Evolutionary conservation across 2,329 filamentous ascomycete genomes (phyloP), one percentile per base, ranked within the genome.

Genomic region (Penicillium sp.): DNA sequence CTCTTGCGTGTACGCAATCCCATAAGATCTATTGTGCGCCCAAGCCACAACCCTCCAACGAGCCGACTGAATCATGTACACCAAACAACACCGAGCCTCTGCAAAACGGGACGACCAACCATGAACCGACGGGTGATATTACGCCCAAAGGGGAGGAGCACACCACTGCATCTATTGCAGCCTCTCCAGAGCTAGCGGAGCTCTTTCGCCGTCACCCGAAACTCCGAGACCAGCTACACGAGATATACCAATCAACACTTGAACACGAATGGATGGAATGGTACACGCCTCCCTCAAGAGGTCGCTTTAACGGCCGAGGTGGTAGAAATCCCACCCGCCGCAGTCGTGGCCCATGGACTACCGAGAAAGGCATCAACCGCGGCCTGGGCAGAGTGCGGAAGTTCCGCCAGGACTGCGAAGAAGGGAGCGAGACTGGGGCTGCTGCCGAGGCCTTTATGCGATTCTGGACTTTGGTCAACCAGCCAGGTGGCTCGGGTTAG

Each of bases 21-120:
- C 76, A 78, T 59, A 76, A 77, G 59, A 67, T 68, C 15, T 70
- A 71, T 50, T 78, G 76, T 54, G 62, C 65, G 17, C 68, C 70
- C n/a, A 67, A 66, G 56, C 48, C 57, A 24, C 44, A 49, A 15
- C 53, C 56, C 18, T 43, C 59, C 17, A 58, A 50, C 41, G 49
- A 55, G 29, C 29, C 56, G 23, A 49, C 53, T 34, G 47, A 52
- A 9, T 49, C 54, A 47, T 23, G 44, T 47, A 21, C 29, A 39
- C n/a, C 50, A 2, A 45, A 48, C 34, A 51, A 54, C 39, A 44
- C 43, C 39, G 12, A 51, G 24, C 20, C 52, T 12, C 34, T 43
- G 9, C 17, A 46, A 13, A 49, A 58, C 18, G 46, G 55, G 34
- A 45, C 54, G 20, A 53, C 50, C 33, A 44, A 47, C 6, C 21